phyloP scores from a whole-genome alignment of 192 early-diverging fungal species.

The Polychytrium aggregatum region DNA sequence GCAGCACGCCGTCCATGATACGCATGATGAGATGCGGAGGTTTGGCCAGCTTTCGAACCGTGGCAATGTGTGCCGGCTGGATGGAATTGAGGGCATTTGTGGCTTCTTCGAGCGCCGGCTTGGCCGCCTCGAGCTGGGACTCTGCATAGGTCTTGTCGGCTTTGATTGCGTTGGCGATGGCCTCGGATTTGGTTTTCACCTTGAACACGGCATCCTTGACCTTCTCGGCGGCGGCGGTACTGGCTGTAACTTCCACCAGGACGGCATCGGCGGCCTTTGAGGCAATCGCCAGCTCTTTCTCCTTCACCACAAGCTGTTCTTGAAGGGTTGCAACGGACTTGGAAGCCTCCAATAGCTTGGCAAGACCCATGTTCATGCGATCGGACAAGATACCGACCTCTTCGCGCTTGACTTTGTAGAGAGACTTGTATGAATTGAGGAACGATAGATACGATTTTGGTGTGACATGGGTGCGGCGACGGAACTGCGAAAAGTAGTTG shows the following conservation, averaged over 20 bases:
- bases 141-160: constrained; percentile 50
- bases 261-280: constrained; percentile 47
- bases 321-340: constrained; percentile 50
- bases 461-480: constrained; percentile 49
- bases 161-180: constrained; percentile 49
- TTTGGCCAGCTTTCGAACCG: constrained; percentile 52
- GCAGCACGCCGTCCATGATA: constrained; percentile 55
- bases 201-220: constrained; percentile 55
- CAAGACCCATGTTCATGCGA: constrained; percentile 57
- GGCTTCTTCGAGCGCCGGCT: constrained; percentile 51
- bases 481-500: constrained; percentile 50
- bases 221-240: constrained; percentile 48
- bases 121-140: constrained; percentile 46
- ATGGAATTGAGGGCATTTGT: constrained; percentile 52
- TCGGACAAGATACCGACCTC: constrained; percentile 48
- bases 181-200: constrained; percentile 53
- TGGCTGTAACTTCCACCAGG: constrained; percentile 42
- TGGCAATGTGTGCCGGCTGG: constrained; percentile 52
- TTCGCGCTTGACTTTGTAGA: constrained; percentile 34
- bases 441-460: constrained; percentile 55
- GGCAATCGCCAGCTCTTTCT: constrained; percentile 47
- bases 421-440: constrained; percentile 40
- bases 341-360: constrained; percentile 49
- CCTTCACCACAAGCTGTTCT: constrained; percentile 53
- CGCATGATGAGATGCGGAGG: constrained; percentile 57